Evolutionary conservation across 805 yeast genomes (phyloP), one percentile per base, ranked within the genome.

Genomic region (Cyberlindnera bimundalis): DNA sequence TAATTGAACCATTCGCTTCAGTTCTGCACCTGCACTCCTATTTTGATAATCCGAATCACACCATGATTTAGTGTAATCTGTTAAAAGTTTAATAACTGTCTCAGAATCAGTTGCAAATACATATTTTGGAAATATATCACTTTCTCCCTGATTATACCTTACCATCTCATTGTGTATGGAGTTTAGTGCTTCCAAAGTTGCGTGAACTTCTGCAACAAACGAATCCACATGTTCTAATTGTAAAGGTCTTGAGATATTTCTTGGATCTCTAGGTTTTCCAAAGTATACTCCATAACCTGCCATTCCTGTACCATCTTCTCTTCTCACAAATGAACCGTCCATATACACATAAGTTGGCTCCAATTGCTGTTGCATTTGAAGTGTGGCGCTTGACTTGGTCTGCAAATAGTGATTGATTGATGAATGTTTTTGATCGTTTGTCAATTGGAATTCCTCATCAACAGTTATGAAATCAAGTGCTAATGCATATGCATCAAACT

Each of bases 131-230:
- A 48, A 34, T 13, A 50, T 44, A 3, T 41, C 43, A 3, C 45
- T 51, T 1, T 52, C 44, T 0, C 46, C 50, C 1, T 37, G 31
- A 9, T 37, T 33, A 28, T 52, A 53, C 10, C 44, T 33, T 3
- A 52, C 50, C 38, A 70, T 55, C 15, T 67, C 73, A 1, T 40
- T 18, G 1, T 47, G 34, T n/a, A 81, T 67, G 6, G 54, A 49
- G 3, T 56, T 54, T 40, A 84, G 56, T 0, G 93, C 93, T 23
- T 67, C 67, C 4, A 62, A 53, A 15, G 84, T 69, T 0, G 95
- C 96, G 12, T 65, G 59, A 10, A 89, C 70, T 61, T 90, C 97
- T 1, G 95, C 93, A 27, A 85, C 63, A 48, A 85, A 89, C 52
- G 87, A 89, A 2, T 96, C 86, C 25, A 83, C 87, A 3, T 52